Base-by-base conservation (phyloP, 371 early-diverging fungal species). In the Mucor velutinosus region DNA sequence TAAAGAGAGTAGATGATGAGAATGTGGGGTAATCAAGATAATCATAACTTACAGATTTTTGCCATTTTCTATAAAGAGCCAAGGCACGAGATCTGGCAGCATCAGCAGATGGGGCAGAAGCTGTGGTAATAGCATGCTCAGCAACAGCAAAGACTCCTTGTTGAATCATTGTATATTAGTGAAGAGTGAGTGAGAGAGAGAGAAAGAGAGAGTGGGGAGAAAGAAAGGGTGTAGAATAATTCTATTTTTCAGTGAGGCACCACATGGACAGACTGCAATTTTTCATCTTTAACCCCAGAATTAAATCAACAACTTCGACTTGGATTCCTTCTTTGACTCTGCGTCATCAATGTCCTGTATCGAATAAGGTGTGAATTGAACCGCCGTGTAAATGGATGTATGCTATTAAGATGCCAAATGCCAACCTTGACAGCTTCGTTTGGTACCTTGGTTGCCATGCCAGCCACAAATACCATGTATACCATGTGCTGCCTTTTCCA, bases 1-100 rank as follows among this genome's bases (percentile, higher is more conserved):
- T 92, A 70, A 4, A 45, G 19, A 51, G 51, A 37, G 11, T 41
- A 37, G 14, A 14, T 5, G 41, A 10, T 57, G 10, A 57, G 57
- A 32, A 17, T 57, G 30, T 45, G 41, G 29, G 47, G 30, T 30
- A 51, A 62, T 35, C 39, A 14, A 58, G 19, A 5, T 0, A n/a
- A n/a, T 17, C 21, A n/a, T 57, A 15, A 53, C 76, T 70, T 85
- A 88, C 90, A 57, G 86, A 77, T 76, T 88, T 86, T 74, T 90
- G 90, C 82, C 84, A 92, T 60, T 83, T 71, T 67, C 91, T 79
- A 74, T 92, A 91, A 58, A 90, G 81, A 8, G 77, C 70, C 15
- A 92, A 73, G 21, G 84, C 83, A 62, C 89, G 86, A 17, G 62
- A 63, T 69, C 85, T 86, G 17, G 91, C 89, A 64, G 86, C 86